Conservation (phyloP, 2,329 filamentous ascomycete genomes). For the Aspergillus sp. region DNA sequence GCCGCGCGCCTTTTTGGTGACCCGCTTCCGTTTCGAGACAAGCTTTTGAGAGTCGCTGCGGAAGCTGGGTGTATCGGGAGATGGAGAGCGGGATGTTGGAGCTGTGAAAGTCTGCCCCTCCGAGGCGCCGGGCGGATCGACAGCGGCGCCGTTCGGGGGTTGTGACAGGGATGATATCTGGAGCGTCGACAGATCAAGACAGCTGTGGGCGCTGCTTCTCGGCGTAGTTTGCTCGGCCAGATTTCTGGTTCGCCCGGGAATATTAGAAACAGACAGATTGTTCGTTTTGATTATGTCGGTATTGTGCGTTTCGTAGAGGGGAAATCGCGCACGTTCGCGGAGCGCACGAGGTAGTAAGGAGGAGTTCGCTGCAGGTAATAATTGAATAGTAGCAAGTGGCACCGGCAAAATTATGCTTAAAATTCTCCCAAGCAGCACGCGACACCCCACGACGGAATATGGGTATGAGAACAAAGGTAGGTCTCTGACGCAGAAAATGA, state of each 20-base stretch:
- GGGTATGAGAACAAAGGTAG: neutral
- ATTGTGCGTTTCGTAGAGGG: conserved; percentile 1
- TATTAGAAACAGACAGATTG: conserved; percentile 10
- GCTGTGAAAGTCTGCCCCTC: conserved; percentile 30
- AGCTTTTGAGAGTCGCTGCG: conserved; percentile 32
- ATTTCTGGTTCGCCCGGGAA: conserved; percentile 33
- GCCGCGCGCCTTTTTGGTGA: conserved; percentile 41
- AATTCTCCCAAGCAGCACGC: neutral
- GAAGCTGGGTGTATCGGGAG: conserved; percentile 30
- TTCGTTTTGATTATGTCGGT: neutral
- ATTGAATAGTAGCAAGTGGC: neutral
- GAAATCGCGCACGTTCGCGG: neutral
- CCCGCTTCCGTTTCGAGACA: conserved; percentile 32
- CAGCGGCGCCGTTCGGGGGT: conserved; percentile 23
- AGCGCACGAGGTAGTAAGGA: neutral
- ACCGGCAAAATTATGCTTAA: conserved; percentile 4
- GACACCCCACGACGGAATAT: conserved; percentile 4
- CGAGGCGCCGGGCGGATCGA: conserved; percentile 25
- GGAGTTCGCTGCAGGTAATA: conserved; percentile 3
- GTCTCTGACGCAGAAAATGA: neutral
- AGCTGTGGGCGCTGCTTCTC: conserved; percentile 45
- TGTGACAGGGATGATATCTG: conserved; percentile 31
- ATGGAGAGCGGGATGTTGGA: conserved; percentile 31
- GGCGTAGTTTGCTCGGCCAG: conserved; percentile 41
- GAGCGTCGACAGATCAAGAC: conserved; percentile 43